Evolutionary conservation across 305 asterid species (phyloP).

Genomic region (Solanum aculeatissimum): DNA sequence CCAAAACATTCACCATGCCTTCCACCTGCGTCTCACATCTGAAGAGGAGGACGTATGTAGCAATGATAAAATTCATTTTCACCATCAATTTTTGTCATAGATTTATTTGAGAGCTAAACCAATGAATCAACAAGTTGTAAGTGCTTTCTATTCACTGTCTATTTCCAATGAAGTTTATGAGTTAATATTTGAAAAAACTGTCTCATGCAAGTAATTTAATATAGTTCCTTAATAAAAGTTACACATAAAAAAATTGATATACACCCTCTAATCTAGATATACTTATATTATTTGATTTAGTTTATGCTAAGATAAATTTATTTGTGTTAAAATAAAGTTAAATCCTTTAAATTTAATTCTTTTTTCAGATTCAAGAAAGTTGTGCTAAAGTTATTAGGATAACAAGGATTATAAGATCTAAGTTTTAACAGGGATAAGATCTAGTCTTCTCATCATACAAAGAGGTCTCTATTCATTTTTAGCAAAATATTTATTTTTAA

Average conservation of each 20-base stretch:
- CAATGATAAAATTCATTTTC: not conserved
- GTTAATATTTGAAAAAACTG: too few relatives aligned
- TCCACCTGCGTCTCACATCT: not conserved
- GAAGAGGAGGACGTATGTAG: not conserved
- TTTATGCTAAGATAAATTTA: not conserved
- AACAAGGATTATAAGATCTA: too few relatives aligned
- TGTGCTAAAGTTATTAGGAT: not conserved
- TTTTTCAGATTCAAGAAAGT: not conserved
- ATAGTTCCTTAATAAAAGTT: not conserved
- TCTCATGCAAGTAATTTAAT: too few relatives aligned
- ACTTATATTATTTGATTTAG: not conserved
- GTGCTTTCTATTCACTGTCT: too few relatives aligned
- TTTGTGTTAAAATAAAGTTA: not conserved
- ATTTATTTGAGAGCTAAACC: fast-evolving
- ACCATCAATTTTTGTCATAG: not conserved
- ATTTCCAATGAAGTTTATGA: not conserved
- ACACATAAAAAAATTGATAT: not conserved
- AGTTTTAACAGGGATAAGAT: not conserved
- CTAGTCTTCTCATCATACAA: not conserved
- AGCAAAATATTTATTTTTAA: not conserved
- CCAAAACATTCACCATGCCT: not conserved
- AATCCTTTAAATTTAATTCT: not conserved
- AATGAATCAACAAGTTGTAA: not conserved
- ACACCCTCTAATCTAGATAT: not conserved
- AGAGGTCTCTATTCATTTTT: not conserved